Base-by-base conservation (phyloP, 139 green algal genomes). In the Tetraselmis striata region DNA sequence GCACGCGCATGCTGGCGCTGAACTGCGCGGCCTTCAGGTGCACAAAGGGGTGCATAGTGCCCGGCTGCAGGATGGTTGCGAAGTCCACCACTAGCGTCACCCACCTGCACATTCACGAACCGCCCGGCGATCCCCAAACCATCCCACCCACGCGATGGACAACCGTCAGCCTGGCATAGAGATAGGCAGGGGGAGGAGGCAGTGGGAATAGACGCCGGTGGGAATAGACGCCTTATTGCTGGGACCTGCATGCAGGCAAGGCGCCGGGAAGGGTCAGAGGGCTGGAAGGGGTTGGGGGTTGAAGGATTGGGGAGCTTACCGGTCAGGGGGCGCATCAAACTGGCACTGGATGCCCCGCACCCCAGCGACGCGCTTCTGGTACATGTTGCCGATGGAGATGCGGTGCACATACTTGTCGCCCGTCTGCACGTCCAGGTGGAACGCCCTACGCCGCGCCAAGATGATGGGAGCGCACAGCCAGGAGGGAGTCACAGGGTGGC, bases 51-150 rank as follows among this genome's bases (percentile, higher is more conserved):
- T 91, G 88, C 28, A 74, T 77, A 31, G 80, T 87, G 84, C 82
- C 87, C 29, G 77, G 24, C 0, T 31, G 30, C 79, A 89, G 81
- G 25, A 28, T 79, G 28, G 28, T 32, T 30, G 28, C 67, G 23
- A 32, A 59, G 30, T 32, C 59, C 75, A 75, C 77, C 30, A 32
- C 31, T 18, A 77, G 2, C 82, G 30, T 85, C 0, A 1, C 76
- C 30, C 29, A 93, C 86, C 88, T 95, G 89, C n/a, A 94, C 74
- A 82, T 96, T 95, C 24, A 93, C 77, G 81, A 91, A 93, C 0
- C 90, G 85, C 2, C 91, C 92, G 0, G 85, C 90, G 1, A 94
- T 78, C 0, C 81, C 88, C 58, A 95, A n/a, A n/a, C n/a, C n/a
- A n/a, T n/a, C n/a, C n/a, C n/a, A n/a, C n/a, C n/a, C n/a, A n/a